Conservation (phyloP, 75 land plant genomes). For the Ceratopteris richardii region DNA sequence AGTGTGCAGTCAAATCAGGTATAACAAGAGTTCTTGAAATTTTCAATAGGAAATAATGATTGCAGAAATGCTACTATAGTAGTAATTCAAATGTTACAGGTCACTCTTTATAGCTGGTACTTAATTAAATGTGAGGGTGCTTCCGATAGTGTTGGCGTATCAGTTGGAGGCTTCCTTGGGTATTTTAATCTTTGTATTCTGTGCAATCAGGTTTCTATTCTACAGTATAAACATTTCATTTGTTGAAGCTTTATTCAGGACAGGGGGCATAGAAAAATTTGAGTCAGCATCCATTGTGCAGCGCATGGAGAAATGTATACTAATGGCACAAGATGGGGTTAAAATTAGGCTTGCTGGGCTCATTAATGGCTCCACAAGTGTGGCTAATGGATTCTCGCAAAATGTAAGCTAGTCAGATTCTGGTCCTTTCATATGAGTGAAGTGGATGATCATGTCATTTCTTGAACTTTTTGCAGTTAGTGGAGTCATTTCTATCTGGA, state of each 20-base stretch:
- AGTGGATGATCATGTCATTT: no score
- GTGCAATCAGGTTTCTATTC: background rate
- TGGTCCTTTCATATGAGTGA: background rate
- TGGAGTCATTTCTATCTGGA: conserved; percentile 2
- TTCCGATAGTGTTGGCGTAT: background rate
- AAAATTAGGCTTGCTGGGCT: conserved; percentile 15
- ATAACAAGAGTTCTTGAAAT: no score
- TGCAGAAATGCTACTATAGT: no score
- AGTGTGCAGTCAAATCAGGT: no score
- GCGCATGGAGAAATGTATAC: conserved; percentile 18
- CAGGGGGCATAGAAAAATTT: conserved; percentile 2
- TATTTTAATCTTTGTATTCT: background rate
- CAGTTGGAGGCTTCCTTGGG: conserved; percentile 3
- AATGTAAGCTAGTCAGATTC: background rate
- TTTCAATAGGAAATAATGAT: no score
- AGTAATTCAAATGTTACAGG: background rate
- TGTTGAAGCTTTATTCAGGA: conserved; percentile 1
- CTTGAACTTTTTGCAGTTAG: background rate
- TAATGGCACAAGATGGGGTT: conserved; percentile 17
- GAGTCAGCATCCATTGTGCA: conserved; percentile 14
- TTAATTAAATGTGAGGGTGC: background rate
- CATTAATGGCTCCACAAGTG: conserved; percentile 14
- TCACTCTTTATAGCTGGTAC: conserved; percentile 4
- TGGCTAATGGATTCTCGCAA: conserved; percentile 18
- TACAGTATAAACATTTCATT: background rate